Conservation (phyloP, 805 yeast species). For the Saturnispora dispora region DNA sequence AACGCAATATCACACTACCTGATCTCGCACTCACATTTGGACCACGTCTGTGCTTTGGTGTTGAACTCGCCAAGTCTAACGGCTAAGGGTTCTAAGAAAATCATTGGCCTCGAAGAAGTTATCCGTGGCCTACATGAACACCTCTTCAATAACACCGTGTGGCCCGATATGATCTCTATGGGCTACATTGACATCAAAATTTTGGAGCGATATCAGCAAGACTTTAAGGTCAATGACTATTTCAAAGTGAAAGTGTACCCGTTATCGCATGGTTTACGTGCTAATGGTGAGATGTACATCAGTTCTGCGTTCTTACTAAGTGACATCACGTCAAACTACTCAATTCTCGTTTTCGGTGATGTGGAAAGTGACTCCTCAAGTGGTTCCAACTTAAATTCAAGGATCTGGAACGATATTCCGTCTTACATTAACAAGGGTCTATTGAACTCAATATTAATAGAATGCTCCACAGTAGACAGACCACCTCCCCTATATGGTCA, state of each 20-base stretch:
- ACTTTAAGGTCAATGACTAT: conserved; percentile 22
- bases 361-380: conserved; percentile 60
- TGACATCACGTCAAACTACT: conserved; percentile 21
- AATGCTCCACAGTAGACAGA: conserved; percentile 56
- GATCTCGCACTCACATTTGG: conserved; percentile 79
- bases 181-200: conserved; percentile 20
- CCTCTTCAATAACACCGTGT: conserved; percentile 63
- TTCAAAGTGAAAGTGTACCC: conserved; percentile 35
- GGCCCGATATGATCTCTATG: conserved; percentile 61
- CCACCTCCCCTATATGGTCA: conserved; percentile 66
- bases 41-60: conserved; percentile 62
- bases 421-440: conserved; percentile 31
- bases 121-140: conserved; percentile 41
- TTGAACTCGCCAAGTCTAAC: conserved; percentile 58
- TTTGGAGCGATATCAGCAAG: conserved; percentile 6
- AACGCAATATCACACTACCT: conserved; percentile 35
- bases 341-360: conserved; percentile 70
- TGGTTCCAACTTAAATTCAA: conserved; percentile 26
- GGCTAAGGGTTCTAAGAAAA: conserved; percentile 23
- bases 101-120: conserved; percentile 49
- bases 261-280: conserved; percentile 29
- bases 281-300: conserved; percentile 23
- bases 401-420: conserved; percentile 52
- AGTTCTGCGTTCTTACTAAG: conserved; percentile 55
- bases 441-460: conserved; percentile 56